Evolutionary conservation across 768 basidiomycete genomes (phyloP).

Genomic region (Phanerodontia chrysosporium): DNA sequence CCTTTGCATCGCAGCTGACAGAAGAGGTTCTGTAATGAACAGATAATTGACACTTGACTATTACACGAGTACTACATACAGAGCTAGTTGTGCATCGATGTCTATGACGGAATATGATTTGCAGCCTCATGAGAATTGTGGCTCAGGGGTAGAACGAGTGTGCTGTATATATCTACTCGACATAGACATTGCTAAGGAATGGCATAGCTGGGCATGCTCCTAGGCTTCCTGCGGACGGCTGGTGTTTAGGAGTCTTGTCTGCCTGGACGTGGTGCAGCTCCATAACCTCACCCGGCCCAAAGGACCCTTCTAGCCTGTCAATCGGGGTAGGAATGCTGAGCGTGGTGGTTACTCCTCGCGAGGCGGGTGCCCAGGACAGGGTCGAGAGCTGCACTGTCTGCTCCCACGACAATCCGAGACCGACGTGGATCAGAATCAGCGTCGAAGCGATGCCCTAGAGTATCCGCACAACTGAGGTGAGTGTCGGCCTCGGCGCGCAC

Average conservation of each 20-base stretch:
- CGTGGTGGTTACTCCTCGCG: neutral
- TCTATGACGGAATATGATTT: neutral
- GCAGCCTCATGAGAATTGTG: neutral
- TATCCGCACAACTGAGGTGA: conserved; percentile 28
- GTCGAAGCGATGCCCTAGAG: conserved; percentile 20
- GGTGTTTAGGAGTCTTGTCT: neutral
- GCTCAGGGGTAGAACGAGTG: neutral
- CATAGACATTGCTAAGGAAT: neutral
- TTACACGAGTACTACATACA: too few species aligned
- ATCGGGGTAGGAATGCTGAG: neutral
- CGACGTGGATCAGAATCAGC: conserved; percentile 18
- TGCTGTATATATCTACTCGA: neutral
- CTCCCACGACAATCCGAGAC: conserved; percentile 10
- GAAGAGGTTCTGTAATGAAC: too few species aligned
- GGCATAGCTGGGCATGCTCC: neutral
- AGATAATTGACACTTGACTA: too few species aligned
- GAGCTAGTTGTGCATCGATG: too few species aligned
- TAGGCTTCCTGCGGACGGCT: neutral
- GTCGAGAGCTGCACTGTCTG: neutral
- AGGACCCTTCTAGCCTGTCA: neutral
- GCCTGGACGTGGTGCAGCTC: neutral
- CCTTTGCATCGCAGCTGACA: too few species aligned
- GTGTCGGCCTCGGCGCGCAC: conserved; percentile 35
- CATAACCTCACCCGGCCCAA: neutral
- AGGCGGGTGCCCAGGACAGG: neutral